Evolutionary conservation across 495 filamentous ascomycete species (phyloP).

Genomic region (Penicillium nucicola): DNA sequence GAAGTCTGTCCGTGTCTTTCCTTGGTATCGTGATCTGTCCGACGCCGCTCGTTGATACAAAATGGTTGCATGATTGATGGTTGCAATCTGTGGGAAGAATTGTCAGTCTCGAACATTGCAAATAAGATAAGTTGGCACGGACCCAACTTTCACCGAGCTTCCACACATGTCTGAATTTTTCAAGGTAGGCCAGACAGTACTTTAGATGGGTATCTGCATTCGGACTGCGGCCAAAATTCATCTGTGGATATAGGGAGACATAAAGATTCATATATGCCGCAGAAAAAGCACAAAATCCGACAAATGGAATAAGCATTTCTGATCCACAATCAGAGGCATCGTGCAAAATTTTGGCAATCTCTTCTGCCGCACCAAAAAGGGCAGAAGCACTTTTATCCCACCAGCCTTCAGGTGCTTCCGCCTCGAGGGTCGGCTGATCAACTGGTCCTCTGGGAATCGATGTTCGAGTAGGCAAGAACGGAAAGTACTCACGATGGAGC

Average conservation of each 20-base stretch:
- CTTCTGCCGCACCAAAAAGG: constrained; percentile 15
- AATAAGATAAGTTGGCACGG: background rate
- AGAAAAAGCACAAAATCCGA: constrained; percentile 26
- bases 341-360: constrained; percentile 14
- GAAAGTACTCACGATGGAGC: constrained; percentile 25
- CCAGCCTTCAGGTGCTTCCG: constrained; percentile 16
- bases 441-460: constrained; percentile 16
- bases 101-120: background rate
- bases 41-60: constrained; percentile 18
- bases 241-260: constrained; percentile 17
- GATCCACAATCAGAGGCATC: constrained; percentile 17
- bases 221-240: constrained; percentile 21
- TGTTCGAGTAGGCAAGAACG: constrained; percentile 16
- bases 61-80: constrained; percentile 15
- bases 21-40: constrained; percentile 14
- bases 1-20: constrained; percentile 20
- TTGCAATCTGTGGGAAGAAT: constrained; percentile 7
- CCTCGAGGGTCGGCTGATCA: constrained; percentile 17
- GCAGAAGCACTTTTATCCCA: constrained; percentile 20
- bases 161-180: constrained; percentile 15
- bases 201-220: constrained; percentile 11
- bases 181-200: constrained; percentile 18
- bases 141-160: constrained; percentile 24
- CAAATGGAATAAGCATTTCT: constrained; percentile 17
- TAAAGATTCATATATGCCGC: constrained; percentile 26